phyloP scores from a whole-genome alignment of 2,329 filamentous ascomycete species.

The Sclerotinia minor region DNA sequence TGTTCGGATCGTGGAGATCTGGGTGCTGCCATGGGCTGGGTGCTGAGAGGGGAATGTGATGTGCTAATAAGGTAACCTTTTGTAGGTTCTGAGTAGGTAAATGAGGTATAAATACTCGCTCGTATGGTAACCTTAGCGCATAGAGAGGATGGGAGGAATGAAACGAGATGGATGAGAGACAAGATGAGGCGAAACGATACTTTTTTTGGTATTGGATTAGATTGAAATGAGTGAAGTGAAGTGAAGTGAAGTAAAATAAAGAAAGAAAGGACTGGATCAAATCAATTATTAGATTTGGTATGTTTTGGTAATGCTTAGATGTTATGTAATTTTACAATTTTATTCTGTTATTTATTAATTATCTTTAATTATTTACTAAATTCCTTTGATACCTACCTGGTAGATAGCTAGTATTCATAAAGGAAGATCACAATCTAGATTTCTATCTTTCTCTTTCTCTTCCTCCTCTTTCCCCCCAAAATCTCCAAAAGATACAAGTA shows the following conservation, averaged over 20 bases:
- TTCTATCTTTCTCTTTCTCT: neutral
- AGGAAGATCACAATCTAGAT: neutral
- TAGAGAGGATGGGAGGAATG: slow-evolving; percentile 20
- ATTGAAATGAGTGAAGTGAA: neutral
- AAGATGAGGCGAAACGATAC: neutral
- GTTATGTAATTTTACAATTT: neutral
- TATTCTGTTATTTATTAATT: neutral
- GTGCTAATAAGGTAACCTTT: no score
- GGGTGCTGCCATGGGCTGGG: neutral
- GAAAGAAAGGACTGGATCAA: neutral
- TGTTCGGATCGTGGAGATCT: neutral
- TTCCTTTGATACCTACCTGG: no score
- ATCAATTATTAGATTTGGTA: neutral
- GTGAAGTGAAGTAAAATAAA: no score
- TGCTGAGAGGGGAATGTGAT: neutral
- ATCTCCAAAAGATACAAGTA: neutral
- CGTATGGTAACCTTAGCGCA: neutral
- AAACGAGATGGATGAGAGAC: slow-evolving; percentile 9
- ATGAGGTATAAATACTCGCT: neutral
- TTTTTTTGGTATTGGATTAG: no score
- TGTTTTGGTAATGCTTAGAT: neutral
- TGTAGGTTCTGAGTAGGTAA: neutral
- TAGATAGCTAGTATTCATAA: no score
- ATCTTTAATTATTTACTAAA: no score
- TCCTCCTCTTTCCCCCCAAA: neutral